Base-by-base conservation (phyloP, 2,329 filamentous ascomycete genomes). In the Trichoderma atrobrunneum region DNA sequence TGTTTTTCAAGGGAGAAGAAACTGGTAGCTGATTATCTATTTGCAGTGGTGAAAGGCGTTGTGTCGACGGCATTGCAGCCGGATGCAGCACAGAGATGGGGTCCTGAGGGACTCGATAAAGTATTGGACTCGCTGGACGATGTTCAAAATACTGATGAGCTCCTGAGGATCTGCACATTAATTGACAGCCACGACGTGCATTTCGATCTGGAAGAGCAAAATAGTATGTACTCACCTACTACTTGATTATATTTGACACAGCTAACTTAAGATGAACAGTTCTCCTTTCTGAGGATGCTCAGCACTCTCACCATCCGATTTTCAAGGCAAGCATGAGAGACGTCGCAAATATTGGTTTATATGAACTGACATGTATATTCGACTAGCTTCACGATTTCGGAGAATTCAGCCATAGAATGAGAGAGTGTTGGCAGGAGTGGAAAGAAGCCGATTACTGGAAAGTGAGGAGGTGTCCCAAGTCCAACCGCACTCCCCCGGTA, bases 161-260 rank as follows among this genome's bases (percentile, higher is more conserved):
- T 74, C 2, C 18, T 66, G 1, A 32, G 43, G 3, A 72, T 76
- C 21, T 32, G 48, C 16, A 48, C 30, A 30, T 34, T 75, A 4
- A 36, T 72, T 7, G 64, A 75, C n/a, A 71, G 73, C 1, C 76
- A 80, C 54, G 78, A 80, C 56, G 70, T 80, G 32, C 79, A 80
- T 61, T 72, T 78, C 7, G 79, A 80, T 60, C 60, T 80, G 5
- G 80, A 81, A 61, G 75, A 76, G 54, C 56, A 73, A 3, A 81
- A 81, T 32, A 73, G 80, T 81, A 75, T 26, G 75, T 72, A 12
- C 3, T 30, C 24, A 26, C 7, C 2, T 30, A 1, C 2, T 28
- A 12, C 1, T n/a, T 5, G 8, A 28, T 6, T 11, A n/a, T 11
- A 28, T 48, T 12, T 32, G 18, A 34, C 28, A 24, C 30, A 14